These are phyloP conservation scores for Geotrichum bryndzae DNA, from an alignment of 1,139 yeast species.

Conservation along the genomic window DNA sequence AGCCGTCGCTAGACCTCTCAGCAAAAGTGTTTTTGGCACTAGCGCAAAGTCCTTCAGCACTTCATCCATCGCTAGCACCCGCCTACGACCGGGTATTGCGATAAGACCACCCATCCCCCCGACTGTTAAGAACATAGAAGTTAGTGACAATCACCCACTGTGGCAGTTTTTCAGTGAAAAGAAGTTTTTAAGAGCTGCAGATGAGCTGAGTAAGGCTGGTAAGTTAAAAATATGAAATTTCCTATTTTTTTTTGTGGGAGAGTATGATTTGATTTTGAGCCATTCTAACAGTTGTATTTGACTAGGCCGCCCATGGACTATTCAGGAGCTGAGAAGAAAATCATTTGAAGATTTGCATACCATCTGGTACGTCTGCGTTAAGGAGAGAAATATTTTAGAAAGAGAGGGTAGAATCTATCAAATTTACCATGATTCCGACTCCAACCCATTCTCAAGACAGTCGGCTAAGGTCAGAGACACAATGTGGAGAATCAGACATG, in stretches of 20 bases:
- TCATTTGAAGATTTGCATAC: conserved; percentile 87
- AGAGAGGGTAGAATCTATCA: conserved; percentile 57
- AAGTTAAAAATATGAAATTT: conserved; percentile 1
- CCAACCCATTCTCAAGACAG: conserved; percentile 37
- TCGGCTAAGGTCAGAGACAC: conserved; percentile 47
- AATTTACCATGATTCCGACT: conserved; percentile 39
- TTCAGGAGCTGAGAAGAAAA: conserved; percentile 84
- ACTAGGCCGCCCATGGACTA: conserved; percentile 73
- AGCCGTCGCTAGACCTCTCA: not conserved
- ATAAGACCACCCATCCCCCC: conserved; percentile 87
- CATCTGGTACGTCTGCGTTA: conserved; percentile 81
- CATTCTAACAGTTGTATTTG: not conserved
- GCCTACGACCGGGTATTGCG: conserved; percentile 25
- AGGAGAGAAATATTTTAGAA: conserved; percentile 72
- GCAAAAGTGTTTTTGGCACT: not conserved
- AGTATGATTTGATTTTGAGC: not conserved
- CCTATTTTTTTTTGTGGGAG: not conserved
- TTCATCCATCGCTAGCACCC: conserved; percentile 53
- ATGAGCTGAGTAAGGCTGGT: conserved; percentile 47
- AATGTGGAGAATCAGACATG: conserved; percentile 78
- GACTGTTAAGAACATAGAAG: conserved; percentile 61
- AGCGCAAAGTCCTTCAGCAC: conserved; percentile 28
- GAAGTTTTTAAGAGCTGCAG: conserved; percentile 52
- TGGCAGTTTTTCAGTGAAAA: conserved; percentile 82
- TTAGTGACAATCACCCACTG: conserved; percentile 82